These are phyloP conservation scores for Aspergillus biplanus DNA, from an alignment of 495 filamentous ascomycete genomes.

Conservation along the genomic window DNA sequence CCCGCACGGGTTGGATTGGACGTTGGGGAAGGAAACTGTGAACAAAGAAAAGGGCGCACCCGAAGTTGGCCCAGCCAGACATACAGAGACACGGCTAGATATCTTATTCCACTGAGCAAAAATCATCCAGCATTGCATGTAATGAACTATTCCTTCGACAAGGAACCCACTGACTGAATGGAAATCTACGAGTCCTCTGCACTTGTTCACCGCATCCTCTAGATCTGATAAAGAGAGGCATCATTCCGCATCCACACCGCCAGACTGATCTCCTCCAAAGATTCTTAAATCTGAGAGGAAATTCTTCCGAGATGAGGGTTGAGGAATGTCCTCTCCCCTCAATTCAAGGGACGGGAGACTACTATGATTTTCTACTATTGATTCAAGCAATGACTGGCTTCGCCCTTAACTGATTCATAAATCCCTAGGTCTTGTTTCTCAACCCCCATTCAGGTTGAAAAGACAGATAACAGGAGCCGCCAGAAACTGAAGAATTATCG, in stretches of 20 bases:
- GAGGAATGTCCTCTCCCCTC: too few species aligned
- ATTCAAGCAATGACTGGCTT: too few species aligned
- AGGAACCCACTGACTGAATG: not conserved
- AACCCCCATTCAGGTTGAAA: too few species aligned
- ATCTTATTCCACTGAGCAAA: too few species aligned
- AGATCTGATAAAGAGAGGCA: slow-evolving; percentile 5
- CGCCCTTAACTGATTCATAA: too few species aligned
- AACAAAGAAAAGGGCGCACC: not conserved
- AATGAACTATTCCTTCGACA: not conserved
- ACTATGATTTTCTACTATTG: too few species aligned
- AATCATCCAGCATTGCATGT: not conserved
- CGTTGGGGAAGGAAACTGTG: not conserved
- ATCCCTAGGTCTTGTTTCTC: too few species aligned
- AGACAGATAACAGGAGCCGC: not conserved
- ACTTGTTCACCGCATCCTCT: slow-evolving; percentile 10
- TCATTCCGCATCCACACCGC: slow-evolving; percentile 2
- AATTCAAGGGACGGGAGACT: too few species aligned
- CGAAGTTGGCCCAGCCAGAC: not conserved
- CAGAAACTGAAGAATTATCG: slow-evolving; percentile 1
- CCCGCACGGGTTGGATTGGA: not conserved
- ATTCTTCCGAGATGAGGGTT: too few species aligned
- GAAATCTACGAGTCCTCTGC: not conserved
- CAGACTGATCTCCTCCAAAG: not conserved
- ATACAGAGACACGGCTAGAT: too few species aligned
- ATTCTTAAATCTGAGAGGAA: too few species aligned